Evolutionary conservation across 495 filamentous ascomycete genomes (phyloP).

Genomic region (Penicillium tannophilum): DNA sequence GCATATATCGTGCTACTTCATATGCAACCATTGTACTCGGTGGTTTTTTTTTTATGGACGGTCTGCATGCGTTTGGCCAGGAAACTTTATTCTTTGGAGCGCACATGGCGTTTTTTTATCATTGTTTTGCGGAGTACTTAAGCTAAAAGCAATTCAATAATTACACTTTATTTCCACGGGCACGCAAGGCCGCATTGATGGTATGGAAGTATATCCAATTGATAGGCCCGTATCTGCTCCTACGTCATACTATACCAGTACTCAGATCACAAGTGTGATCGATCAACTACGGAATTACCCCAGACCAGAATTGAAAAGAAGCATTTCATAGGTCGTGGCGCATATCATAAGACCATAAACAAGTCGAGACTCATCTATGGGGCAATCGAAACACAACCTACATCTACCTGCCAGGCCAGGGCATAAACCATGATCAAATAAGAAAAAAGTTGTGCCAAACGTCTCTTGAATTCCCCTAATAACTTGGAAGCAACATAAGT

Average conservation of each 20-base stretch:
- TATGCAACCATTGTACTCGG: background rate
- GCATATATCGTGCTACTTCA: background rate
- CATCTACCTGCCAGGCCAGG: constrained; percentile 18
- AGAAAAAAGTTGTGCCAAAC: constrained; percentile 30
- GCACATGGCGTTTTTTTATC: background rate
- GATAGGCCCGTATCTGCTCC: background rate
- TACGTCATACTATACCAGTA: background rate
- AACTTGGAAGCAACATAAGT: constrained; percentile 33
- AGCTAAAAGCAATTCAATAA: background rate
- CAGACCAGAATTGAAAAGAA: background rate
- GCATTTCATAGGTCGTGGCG: constrained; percentile 1
- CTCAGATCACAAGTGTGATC: background rate
- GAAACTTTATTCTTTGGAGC: background rate
- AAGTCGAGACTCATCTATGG: background rate
- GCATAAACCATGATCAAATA: constrained; percentile 6
- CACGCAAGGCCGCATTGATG: background rate
- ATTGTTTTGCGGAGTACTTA: background rate
- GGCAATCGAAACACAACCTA: constrained; percentile 5
- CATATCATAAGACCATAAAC: constrained; percentile 2
- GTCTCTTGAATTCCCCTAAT: constrained; percentile 35
- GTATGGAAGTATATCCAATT: background rate
- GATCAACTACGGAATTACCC: background rate
- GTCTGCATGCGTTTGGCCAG: background rate
- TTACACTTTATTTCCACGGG: background rate
- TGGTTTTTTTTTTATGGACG: background rate